Base-by-base conservation (phyloP, 1,284 basidiomycete genomes). In the Vanrija pseudolonga region DNA sequence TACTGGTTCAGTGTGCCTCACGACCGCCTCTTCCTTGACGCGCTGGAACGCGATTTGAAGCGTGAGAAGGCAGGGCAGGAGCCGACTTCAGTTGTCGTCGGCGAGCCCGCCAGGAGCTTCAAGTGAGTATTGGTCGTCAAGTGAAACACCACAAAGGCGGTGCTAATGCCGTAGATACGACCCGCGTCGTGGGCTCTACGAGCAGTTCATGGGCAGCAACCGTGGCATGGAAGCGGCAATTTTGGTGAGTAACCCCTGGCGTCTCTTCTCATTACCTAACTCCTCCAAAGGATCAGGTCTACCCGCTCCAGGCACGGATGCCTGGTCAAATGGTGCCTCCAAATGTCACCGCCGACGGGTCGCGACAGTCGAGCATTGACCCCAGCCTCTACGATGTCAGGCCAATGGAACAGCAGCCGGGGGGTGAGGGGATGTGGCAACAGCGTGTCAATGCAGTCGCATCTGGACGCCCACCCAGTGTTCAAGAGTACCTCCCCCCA, bases 1-100 rank as follows among this genome's bases (percentile, higher is more conserved):
- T 93, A 89, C 74, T 95, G 91, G 90, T 86, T 85, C 74, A 86
- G 84, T 2, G 91, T 95, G 12, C 90, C 90, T 3, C 91, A 95
- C 61, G 91, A 95, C 74, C 86, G 91, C n/a, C 85, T 95, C 48
- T 94, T 95, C 80, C 84, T 95, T 47, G 91, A 95, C 69, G 91
- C 91, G 23, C 82, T 95, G 39, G 91, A 95, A 73, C 87, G 91
- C 47, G 91, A 95, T 72, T 82, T 94, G 53, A 94, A 94, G 78
- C 83, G 91, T 41, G 90, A 94, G 74, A 94, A 92, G 77, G 86
- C 88, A 79, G 87, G 88, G 0, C 80, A 84, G 47, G 89, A 91
- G 67, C 82, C 90, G 0, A 93, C 91, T 2, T 93, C 90, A 3
- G 76, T 82, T 45, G 80, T 86, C 28, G 75, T 80, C 7, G 85